A percentile compares a stretch with the other conserved stretches of the same genome.
Conservation (phyloP, 2,329 filamentous ascomycete genomes). For the Mycosphaerella sp. region DNA sequence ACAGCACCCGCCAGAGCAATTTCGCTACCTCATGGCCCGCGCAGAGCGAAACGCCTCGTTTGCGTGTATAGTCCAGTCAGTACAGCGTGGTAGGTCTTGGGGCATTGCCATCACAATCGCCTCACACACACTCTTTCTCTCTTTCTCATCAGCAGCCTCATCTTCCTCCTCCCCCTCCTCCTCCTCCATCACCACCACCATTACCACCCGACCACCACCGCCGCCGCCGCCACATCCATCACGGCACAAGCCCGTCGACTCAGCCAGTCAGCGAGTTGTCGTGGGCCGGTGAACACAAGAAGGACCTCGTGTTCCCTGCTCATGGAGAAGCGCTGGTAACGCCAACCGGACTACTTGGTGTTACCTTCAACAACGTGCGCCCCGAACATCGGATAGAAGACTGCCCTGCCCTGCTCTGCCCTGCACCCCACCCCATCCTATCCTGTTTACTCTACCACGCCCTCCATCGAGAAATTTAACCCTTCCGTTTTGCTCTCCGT, state of each 20-base stretch:
- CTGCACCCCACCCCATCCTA: conserved; percentile 10
- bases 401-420: not conserved
- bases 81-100: too few species aligned
- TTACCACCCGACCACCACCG: too few species aligned
- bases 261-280: not conserved
- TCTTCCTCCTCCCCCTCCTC: not conserved
- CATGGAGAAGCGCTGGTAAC: conserved; percentile 3
- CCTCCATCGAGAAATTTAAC: conserved; percentile 11
- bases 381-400: conserved; percentile 11
- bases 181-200: too few species aligned
- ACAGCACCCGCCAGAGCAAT: conserved; percentile 5
- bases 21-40: conserved; percentile 1
- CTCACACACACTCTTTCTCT: not conserved
- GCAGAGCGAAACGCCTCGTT: too few species aligned
- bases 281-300: not conserved
- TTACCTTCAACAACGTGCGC: conserved; percentile 20
- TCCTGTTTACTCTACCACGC: conserved; percentile 11
- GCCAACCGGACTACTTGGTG: conserved; percentile 14
- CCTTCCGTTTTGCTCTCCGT: conserved; percentile 19
- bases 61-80: too few species aligned
- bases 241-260: conserved; percentile 8
- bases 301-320: conserved; percentile 10
- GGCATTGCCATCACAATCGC: too few species aligned
- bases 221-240: too few species aligned
- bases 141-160: conserved; percentile 5